Evolutionary conservation across 148 eudicot genomes (phyloP).

Genomic region (Persicaria maculosa): DNA sequence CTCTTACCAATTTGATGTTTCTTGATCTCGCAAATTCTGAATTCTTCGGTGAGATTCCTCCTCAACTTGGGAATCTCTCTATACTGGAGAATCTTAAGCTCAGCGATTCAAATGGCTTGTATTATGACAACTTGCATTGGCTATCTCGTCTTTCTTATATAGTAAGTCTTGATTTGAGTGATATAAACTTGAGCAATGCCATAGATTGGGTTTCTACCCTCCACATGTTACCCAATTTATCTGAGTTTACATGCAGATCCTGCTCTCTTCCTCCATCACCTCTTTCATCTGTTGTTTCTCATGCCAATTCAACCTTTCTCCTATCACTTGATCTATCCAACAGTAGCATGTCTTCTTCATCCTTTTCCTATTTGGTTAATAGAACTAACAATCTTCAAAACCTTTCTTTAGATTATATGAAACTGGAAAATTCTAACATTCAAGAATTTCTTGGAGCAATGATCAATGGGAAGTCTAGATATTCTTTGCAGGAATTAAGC

Average conservation of each 20-base stretch:
- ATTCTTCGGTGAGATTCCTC: conserved; percentile 30
- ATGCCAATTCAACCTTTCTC: neutral
- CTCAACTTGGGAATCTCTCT: conserved; percentile 30
- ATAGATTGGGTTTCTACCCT: conserved; percentile 27
- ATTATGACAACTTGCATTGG: conserved; percentile 26
- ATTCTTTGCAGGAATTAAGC: neutral
- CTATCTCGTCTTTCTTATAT: conserved; percentile 26
- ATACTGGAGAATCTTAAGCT: conserved; percentile 15
- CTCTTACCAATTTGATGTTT: conserved; percentile 23
- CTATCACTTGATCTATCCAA: neutral
- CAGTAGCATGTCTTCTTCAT: neutral
- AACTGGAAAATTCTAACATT: neutral
- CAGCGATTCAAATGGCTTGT: neutral
- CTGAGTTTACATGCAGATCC: neutral
- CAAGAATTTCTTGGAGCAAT: neutral
- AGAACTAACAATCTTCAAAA: neutral
- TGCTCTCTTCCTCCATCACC: neutral
- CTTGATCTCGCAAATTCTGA: conserved; percentile 30
- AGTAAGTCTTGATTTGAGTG: conserved; percentile 27
- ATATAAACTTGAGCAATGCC: conserved; percentile 22
- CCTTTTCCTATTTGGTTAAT: neutral
- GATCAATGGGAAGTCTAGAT: neutral
- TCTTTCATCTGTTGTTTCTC: neutral
- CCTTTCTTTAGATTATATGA: neutral
- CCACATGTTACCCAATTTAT: conserved; percentile 26